Evolutionary conservation across 2,329 filamentous ascomycete genomes (phyloP).

Genomic region (Ophiostoma perfectum): DNA sequence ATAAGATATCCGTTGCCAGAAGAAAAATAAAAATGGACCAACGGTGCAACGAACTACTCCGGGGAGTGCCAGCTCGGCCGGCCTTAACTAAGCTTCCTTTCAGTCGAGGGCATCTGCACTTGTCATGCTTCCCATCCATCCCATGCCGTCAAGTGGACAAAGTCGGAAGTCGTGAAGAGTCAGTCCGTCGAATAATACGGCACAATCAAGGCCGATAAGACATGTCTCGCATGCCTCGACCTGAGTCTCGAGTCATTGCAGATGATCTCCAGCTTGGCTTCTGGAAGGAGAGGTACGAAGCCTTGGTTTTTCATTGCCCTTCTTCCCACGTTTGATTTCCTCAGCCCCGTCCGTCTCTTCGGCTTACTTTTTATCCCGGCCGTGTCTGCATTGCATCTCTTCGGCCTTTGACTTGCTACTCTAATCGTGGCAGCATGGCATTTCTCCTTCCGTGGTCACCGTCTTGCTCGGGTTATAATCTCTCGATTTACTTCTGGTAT

Average conservation of each 20-base stretch:
- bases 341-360: background rate
- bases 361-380: conserved; percentile 4
- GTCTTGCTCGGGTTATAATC: background rate
- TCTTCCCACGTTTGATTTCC: background rate
- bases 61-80: background rate
- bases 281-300: no score
- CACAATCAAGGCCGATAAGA: background rate
- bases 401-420: background rate
- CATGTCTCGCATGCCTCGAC: background rate
- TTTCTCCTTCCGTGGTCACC: background rate
- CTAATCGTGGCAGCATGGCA: background rate
- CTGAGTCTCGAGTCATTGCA: background rate
- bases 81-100: background rate
- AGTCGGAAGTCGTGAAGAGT: background rate
- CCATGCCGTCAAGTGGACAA: conserved; percentile 7
- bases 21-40: background rate
- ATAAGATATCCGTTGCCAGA: background rate
- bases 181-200: background rate
- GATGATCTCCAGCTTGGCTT: background rate
- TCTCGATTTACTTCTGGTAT: no score
- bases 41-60: background rate
- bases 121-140: background rate
- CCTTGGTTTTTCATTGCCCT: background rate
- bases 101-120: background rate
- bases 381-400: background rate